These are phyloP conservation scores for Emergomyces pasteurianus DNA, from an alignment of 2,329 filamentous ascomycete genomes.

Conservation along the genomic window DNA sequence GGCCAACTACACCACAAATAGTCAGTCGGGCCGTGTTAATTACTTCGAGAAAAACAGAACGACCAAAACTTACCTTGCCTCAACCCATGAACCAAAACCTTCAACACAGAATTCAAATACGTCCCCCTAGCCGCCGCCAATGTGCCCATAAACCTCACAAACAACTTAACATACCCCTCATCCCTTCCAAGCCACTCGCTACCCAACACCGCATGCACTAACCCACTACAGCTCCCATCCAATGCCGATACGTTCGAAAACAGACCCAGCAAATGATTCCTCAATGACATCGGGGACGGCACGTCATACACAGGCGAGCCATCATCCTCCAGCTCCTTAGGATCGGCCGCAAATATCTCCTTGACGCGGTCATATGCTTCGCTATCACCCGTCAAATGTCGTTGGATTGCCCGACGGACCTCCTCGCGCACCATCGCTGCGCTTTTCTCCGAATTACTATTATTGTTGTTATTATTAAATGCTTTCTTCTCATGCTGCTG, in stretches of 20 bases:
- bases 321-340: slow-evolving; percentile 28
- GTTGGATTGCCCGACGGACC: slow-evolving; percentile 46
- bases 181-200: slow-evolving; percentile 52
- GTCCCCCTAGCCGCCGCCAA: slow-evolving; percentile 73
- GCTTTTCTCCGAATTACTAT: slow-evolving; percentile 34
- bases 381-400: slow-evolving; percentile 41
- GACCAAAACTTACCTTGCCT: slow-evolving; percentile 38
- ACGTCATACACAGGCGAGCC: slow-evolving; percentile 29
- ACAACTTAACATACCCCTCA: slow-evolving; percentile 46
- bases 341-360: slow-evolving; percentile 39
- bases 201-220: slow-evolving; percentile 47
- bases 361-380: slow-evolving; percentile 46
- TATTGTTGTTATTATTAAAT: neutral
- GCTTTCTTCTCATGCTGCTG: neutral
- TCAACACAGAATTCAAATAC: slow-evolving; percentile 61
- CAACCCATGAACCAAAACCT: slow-evolving; percentile 73
- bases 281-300: slow-evolving; percentile 40
- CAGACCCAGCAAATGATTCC: slow-evolving; percentile 48
- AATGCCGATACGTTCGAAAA: slow-evolving; percentile 44
- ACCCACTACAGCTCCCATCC: slow-evolving; percentile 43
- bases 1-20: slow-evolving; percentile 34
- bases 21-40: neutral
- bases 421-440: slow-evolving; percentile 49
- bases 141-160: slow-evolving; percentile 44
- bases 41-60: slow-evolving; percentile 24